Evolutionary conservation across 306 rosid species (phyloP), one percentile per base, ranked within the genome.

Genomic region (Senna siamea): DNA sequence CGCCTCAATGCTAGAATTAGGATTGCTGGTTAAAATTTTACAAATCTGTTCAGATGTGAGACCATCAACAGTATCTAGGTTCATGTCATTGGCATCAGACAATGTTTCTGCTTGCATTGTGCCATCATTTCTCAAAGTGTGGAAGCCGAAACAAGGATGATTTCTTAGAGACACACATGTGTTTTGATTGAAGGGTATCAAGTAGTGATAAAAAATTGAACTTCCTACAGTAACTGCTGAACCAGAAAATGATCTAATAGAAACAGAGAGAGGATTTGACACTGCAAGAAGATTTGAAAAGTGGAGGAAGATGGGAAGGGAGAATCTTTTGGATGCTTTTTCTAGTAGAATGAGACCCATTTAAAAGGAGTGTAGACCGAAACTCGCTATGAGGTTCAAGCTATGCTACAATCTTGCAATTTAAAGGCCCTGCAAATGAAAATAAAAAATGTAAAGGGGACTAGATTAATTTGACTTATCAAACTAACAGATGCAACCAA

Each of bases 261-360:
- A 78, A 52, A 28, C 50, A n/a, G 68, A 23, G 30, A 11, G 81
- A 51, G 67, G 4, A 34, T 34, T 60, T 23, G 85, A 47, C 5
- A 58, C 3, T 37, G 62, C 37, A 0, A 63, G 13, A 53, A 32
- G 32, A 46, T 62, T 66, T 40, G 44, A 63, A 59, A 66, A 80
- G 70, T 2, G 75, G 70, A 55, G 73, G 52, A 66, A 32, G 47
- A 70, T 52, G 35, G 69, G 35, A 37, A 32, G 37, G 41, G 34
- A 15, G 64, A 81, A 65, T 18, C 34, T 68, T 85, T 17, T 68
- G 67, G 67, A 74, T 47, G 78, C 56, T 54, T 53, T 75, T 7
- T 55, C 56, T 3, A 84, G 67, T 58, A 56, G 74, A 58, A 69
- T 14, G 47, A 83, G 66, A 47, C 73, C 87, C 97, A 92, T 88